phyloP scores from a whole-genome alignment of 2,329 filamentous ascomycete genomes.

The Apiospora rasikravindrae region DNA sequence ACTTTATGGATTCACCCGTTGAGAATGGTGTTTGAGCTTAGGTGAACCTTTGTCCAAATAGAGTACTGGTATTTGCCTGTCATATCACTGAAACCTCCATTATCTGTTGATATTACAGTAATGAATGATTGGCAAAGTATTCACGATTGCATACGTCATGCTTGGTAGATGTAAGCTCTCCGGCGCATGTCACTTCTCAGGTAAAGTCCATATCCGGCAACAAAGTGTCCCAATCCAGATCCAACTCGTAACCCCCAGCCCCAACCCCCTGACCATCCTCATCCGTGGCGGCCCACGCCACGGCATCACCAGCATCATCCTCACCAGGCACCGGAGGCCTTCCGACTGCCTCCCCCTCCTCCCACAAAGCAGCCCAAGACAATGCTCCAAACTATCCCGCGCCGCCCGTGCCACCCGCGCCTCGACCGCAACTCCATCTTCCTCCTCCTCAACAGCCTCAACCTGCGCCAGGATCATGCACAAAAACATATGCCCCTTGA shows the following conservation, averaged over 20 bases:
- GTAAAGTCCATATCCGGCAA: constrained; percentile 29
- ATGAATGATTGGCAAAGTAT: no score
- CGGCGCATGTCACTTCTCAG: constrained; percentile 9
- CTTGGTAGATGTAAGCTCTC: no score
- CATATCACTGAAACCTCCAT: no score
- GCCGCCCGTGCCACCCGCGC: constrained; percentile 37
- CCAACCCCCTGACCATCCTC: not conserved
- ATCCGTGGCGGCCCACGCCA: no score
- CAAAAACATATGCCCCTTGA: not conserved
- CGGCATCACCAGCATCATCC: no score
- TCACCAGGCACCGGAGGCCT: not conserved
- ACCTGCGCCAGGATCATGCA: constrained; percentile 46
- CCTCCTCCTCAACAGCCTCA: constrained; percentile 39
- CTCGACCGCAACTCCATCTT: constrained; percentile 33
- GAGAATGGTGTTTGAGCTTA: not conserved
- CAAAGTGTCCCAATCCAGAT: constrained; percentile 37
- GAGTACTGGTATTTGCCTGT: no score
- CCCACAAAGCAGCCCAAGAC: constrained; percentile 35
- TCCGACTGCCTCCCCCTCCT: constrained; percentile 20
- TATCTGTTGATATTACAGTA: no score
- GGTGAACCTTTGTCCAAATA: no score
- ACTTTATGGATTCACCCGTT: not conserved
- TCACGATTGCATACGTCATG: no score
- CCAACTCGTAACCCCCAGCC: constrained; percentile 29
- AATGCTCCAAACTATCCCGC: constrained; percentile 41